These are phyloP conservation scores for Trichoderma semiorbis DNA, from an alignment of 2,329 filamentous ascomycete species.

Conservation along the genomic window DNA sequence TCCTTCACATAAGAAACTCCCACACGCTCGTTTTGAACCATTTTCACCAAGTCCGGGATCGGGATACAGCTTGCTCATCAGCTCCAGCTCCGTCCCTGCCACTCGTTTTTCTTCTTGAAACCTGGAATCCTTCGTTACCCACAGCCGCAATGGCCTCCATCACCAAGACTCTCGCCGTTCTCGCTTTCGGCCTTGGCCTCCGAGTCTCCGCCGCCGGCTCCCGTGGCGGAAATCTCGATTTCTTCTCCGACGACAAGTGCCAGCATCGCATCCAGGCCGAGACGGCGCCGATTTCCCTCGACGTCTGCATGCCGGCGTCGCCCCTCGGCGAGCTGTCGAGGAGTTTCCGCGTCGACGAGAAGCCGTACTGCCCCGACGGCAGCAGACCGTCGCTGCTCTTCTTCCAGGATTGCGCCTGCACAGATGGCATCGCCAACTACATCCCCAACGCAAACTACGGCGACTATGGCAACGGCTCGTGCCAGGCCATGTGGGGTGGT, in stretches of 20 bases:
- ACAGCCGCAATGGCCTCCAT: background rate
- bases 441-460: conserved; percentile 8
- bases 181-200: conserved; percentile 1
- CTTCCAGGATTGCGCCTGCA: conserved; percentile 12
- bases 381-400: conserved; percentile 10
- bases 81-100: background rate
- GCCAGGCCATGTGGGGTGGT: conserved; percentile 6
- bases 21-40: background rate
- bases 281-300: background rate
- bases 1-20: background rate
- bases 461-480: conserved; percentile 15
- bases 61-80: background rate
- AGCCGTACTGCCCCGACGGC: conserved; percentile 12
- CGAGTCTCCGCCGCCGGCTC: background rate
- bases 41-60: background rate
- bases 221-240: background rate
- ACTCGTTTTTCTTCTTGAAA: background rate
- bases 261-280: conserved; percentile 2
- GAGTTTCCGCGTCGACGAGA: conserved; percentile 5
- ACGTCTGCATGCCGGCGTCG: conserved; percentile 7
- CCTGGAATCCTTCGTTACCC: background rate
- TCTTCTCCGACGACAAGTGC: conserved; percentile 12
- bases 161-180: background rate
- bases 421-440: conserved; percentile 6
- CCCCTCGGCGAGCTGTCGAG: background rate